A percentile compares a stretch with the other conserved stretches of the same genome.
phyloP scores from a whole-genome alignment of 2,329 filamentous ascomycete genomes.

The Talaromyces amestolkiae region DNA sequence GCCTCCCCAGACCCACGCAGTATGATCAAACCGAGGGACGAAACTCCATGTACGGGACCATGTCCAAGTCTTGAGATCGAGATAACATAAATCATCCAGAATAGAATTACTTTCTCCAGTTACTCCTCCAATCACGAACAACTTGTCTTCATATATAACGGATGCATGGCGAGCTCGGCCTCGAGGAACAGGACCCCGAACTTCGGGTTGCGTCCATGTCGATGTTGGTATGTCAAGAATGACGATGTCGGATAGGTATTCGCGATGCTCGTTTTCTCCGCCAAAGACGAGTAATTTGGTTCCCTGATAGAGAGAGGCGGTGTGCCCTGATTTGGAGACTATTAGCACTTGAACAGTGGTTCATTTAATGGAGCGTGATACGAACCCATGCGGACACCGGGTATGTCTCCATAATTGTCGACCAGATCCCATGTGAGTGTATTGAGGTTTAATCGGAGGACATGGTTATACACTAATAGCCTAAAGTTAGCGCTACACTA shows the following conservation, averaged over 20 bases:
- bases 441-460: conserved; percentile 80
- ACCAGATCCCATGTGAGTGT: conserved; percentile 92
- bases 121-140: conserved; percentile 94
- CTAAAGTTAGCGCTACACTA: conserved; percentile 12
- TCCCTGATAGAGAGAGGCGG: conserved; percentile 87
- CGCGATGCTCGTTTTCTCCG: conserved; percentile 95
- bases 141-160: conserved; percentile 90
- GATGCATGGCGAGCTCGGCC: conserved; percentile 91
- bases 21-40: conserved; percentile 90
- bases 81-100: conserved; percentile 91
- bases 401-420: conserved; percentile 98
- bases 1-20: conserved; percentile 88
- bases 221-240: conserved; percentile 93
- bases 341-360: neutral
- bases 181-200: conserved; percentile 79
- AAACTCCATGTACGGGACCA: conserved; percentile 98
- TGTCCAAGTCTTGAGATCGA: conserved; percentile 94
- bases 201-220: conserved; percentile 89
- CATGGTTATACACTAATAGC: conserved; percentile 82
- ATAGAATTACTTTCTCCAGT: conserved; percentile 83
- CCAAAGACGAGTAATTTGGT: conserved; percentile 97
- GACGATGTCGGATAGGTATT: conserved; percentile 92
- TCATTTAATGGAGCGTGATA: conserved; percentile 16
- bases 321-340: conserved; percentile 65
- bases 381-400: conserved; percentile 91